A percentile compares a stretch with the other conserved stretches of the same genome.
phyloP scores from a whole-genome alignment of 2,329 filamentous ascomycete species.

The Thermothelomyces thermophilus region DNA sequence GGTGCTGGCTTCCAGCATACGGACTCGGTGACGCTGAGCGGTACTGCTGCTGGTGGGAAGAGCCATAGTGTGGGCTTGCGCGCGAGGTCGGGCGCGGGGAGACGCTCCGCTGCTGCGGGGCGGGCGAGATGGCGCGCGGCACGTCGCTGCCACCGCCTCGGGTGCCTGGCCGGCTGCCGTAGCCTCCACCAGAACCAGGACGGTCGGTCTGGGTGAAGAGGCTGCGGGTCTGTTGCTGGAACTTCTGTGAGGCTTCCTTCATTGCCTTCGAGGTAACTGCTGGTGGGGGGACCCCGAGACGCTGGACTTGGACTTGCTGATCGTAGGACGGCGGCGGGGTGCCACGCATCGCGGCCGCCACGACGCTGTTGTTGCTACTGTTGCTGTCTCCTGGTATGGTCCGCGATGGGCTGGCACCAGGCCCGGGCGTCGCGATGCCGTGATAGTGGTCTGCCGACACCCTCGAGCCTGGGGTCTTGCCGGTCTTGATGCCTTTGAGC shows the following conservation, averaged over 20 bases:
- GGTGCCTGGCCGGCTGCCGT: conserved; percentile 44
- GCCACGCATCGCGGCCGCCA: conserved; percentile 56
- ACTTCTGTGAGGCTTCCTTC: conserved; percentile 90
- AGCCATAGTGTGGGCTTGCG: conserved; percentile 2
- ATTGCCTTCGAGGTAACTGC: conserved; percentile 91
- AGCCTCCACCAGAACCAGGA: conserved; percentile 30
- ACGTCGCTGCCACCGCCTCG: conserved; percentile 49
- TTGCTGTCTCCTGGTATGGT: conserved; percentile 31
- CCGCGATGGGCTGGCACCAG: conserved; percentile 31
- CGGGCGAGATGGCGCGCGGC: conserved; percentile 59
- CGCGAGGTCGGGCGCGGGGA: conserved; percentile 34
- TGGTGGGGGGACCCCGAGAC: conserved; percentile 81
- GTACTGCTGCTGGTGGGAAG: background rate
- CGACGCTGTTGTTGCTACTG: conserved; percentile 31
- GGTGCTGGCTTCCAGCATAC: conserved; percentile 41
- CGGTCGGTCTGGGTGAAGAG: conserved; percentile 54
- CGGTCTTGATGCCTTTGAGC: conserved; percentile 70
- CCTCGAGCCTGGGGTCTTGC: conserved; percentile 73
- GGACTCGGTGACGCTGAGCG: conserved; percentile 47
- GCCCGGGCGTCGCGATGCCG: conserved; percentile 76
- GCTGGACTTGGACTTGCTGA: conserved; percentile 63
- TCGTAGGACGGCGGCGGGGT: conserved; percentile 88
- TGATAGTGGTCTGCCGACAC: conserved; percentile 94
- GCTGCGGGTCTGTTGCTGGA: conserved; percentile 71
- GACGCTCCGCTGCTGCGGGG: conserved; percentile 31